Conservation (phyloP, 495 filamentous ascomycete genomes). For the Penicillium argentinense region DNA sequence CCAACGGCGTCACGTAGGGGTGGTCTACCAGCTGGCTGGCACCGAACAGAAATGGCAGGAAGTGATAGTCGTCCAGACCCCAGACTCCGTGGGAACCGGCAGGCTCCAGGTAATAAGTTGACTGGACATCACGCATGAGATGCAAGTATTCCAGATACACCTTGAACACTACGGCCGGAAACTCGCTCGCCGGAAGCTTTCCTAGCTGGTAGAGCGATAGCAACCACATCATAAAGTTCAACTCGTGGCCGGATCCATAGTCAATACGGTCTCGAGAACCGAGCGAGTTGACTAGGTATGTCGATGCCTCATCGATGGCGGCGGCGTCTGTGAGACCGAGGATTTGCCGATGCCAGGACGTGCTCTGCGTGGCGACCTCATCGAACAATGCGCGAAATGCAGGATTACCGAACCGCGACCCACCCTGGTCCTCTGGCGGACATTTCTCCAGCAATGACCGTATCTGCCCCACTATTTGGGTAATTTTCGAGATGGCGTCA, state of each 20-base stretch:
- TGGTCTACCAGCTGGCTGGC: slow-evolving; percentile 89
- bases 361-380: slow-evolving; percentile 55
- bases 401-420: slow-evolving; percentile 92
- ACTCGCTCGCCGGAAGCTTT: slow-evolving; percentile 61
- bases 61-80: slow-evolving; percentile 96
- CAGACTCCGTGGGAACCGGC: slow-evolving; percentile 95
- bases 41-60: slow-evolving; percentile 95
- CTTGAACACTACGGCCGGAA: slow-evolving; percentile 68
- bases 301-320: slow-evolving; percentile 67
- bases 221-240: slow-evolving; percentile 95
- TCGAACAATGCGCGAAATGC: slow-evolving; percentile 83
- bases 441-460: slow-evolving; percentile 60
- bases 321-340: slow-evolving; percentile 52
- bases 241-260: slow-evolving; percentile 94
- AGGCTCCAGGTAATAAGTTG: slow-evolving; percentile 92
- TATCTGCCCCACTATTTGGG: slow-evolving; percentile 68
- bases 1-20: slow-evolving; percentile 79
- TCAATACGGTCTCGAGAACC: slow-evolving; percentile 89
- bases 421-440: slow-evolving; percentile 80
- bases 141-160: slow-evolving; percentile 79
- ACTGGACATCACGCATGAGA: slow-evolving; percentile 79
- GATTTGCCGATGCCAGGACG: slow-evolving; percentile 40
- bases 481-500: slow-evolving; percentile 59
- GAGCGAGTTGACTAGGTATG: slow-evolving; percentile 80
- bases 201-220: slow-evolving; percentile 83